phyloP scores from a whole-genome alignment of 805 yeast genomes.

The Schwanniomyces yamadae region DNA sequence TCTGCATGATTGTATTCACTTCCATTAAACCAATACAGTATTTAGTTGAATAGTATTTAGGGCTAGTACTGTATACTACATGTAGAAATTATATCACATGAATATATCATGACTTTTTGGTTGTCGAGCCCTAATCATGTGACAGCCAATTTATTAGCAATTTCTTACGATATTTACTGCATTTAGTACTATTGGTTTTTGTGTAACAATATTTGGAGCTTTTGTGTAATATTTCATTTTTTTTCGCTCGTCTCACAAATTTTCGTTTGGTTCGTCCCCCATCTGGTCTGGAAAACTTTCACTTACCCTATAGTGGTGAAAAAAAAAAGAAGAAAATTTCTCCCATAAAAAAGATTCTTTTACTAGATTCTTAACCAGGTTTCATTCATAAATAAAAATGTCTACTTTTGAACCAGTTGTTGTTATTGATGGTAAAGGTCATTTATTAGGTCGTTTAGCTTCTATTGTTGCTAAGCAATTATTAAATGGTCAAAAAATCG shows the following conservation, averaged over 20 bases:
- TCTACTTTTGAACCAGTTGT: slow-evolving; percentile 94
- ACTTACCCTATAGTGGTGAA: slow-evolving; percentile 3
- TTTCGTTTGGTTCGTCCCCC: not conserved
- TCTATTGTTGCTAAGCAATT: slow-evolving; percentile 98
- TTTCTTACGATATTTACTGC: no score
- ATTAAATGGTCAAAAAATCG: slow-evolving; percentile 96
- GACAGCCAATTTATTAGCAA: no score
- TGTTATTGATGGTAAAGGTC: slow-evolving; percentile 99
- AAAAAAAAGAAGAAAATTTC: slow-evolving; percentile 4
- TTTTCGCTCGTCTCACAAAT: not conserved
- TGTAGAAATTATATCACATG: no score
- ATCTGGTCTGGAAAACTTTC: slow-evolving; percentile 3
- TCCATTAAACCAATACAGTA: no score
- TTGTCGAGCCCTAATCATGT: no score
- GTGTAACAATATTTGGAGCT: no score
- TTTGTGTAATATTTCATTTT: slow-evolving; percentile 5
- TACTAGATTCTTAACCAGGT: slow-evolving; percentile 4
- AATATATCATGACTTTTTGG: no score
- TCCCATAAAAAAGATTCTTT: not conserved
- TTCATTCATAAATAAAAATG: slow-evolving; percentile 40
- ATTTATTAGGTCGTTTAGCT: slow-evolving; percentile 99
- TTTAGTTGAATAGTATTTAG: no score
- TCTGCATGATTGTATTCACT: no score
- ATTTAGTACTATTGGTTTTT: no score
- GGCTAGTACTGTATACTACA: no score